Conservation (phyloP, 2,329 filamentous ascomycete genomes). For the Aureobasidium melanogenum region DNA sequence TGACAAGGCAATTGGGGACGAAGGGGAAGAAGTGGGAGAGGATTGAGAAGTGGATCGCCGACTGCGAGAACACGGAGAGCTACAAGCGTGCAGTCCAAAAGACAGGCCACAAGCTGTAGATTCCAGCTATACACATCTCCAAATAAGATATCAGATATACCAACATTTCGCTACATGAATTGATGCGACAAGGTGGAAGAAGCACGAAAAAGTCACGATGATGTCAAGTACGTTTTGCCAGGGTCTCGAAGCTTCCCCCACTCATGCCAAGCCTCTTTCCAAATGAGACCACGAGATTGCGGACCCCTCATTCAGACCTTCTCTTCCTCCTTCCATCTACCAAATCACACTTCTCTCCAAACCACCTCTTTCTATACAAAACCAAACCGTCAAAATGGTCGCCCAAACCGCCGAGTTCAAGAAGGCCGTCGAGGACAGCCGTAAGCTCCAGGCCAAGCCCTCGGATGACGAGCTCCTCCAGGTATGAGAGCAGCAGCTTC, state of each 20-base stretch:
- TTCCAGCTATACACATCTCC: no score
- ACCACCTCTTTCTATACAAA: background rate
- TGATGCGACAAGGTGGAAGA: background rate
- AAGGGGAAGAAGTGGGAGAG: conserved; percentile 26
- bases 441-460: conserved; percentile 59
- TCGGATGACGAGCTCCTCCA: conserved; percentile 56
- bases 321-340: background rate
- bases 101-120: conserved; percentile 27
- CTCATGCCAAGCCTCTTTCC: background rate
- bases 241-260: conserved; percentile 1
- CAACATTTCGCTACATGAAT: no score
- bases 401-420: conserved; percentile 61
- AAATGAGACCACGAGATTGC: conserved; percentile 5
- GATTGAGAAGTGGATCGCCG: conserved; percentile 29
- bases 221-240: background rate
- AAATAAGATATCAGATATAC: background rate
- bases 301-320: background rate
- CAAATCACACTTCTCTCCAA: background rate
- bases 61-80: conserved; percentile 27
- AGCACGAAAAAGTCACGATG: background rate
- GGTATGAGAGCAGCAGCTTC: conserved; percentile 24
- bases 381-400: conserved; percentile 13
- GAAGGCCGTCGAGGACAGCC: conserved; percentile 59
- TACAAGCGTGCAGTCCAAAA: conserved; percentile 34
- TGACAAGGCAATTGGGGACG: conserved; percentile 30